Evolutionary conservation across 2,329 filamentous ascomycete species (phyloP).

Genomic region (Aspergillus sp.): DNA sequence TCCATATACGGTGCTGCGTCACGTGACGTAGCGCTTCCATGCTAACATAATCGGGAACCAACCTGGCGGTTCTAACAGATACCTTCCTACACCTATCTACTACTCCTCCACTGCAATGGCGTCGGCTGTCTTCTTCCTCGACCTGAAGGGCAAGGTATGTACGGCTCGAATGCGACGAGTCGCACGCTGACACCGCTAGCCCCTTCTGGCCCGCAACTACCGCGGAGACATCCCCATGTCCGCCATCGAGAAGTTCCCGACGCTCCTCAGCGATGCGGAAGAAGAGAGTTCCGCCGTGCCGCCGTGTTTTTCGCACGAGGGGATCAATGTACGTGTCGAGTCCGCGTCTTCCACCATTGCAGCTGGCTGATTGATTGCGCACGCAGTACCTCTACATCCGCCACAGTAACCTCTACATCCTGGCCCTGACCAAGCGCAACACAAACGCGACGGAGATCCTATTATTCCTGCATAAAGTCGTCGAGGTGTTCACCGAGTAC

Average conservation of each 20-base stretch:
- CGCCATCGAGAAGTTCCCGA: constrained; percentile 93
- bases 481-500: constrained; percentile 99
- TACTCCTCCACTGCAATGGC: constrained; percentile 58
- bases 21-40: no score
- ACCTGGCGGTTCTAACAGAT: no score
- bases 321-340: constrained; percentile 70
- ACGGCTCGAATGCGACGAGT: no score
- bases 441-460: constrained; percentile 98
- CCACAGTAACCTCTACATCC: constrained; percentile 97
- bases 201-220: constrained; percentile 96
- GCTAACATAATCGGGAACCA: no score
- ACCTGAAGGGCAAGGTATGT: constrained; percentile 96
- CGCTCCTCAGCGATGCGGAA: constrained; percentile 94
- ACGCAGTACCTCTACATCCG: constrained; percentile 91
- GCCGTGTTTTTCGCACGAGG: constrained; percentile 95
- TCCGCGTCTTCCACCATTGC: no score
- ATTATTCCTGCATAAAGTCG: constrained; percentile 93
- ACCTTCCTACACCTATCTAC: no score
- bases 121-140: constrained; percentile 95
- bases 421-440: constrained; percentile 96
- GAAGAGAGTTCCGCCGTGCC: constrained; percentile 97
- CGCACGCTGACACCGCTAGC: constrained; percentile 46
- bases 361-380: background rate
- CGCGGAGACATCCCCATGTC: constrained; percentile 98
- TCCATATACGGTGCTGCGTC: no score